These are phyloP conservation scores for Thermomyces lanuginosus DNA, from an alignment of 2,329 filamentous ascomycete genomes.

Conservation along the genomic window DNA sequence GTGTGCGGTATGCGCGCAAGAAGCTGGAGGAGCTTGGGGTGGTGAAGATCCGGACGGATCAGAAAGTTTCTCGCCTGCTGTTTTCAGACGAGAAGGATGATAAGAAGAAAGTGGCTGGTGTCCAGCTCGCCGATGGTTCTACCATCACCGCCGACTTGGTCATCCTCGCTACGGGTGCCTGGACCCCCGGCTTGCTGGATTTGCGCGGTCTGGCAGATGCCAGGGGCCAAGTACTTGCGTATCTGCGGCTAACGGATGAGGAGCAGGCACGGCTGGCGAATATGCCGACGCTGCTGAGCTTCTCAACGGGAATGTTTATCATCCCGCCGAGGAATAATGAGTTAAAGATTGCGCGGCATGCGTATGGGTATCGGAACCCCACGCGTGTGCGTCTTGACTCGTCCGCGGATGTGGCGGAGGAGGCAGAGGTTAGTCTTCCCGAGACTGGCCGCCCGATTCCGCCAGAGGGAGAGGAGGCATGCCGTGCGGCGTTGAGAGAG, in stretches of 20 bases:
- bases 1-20: slow-evolving; percentile 23
- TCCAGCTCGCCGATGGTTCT: slow-evolving; percentile 31
- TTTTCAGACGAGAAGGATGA: slow-evolving; percentile 17
- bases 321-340: slow-evolving; percentile 38
- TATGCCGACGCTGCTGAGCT: slow-evolving; percentile 46
- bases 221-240: slow-evolving; percentile 67
- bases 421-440: slow-evolving; percentile 25
- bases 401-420: slow-evolving; percentile 9
- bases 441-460: slow-evolving; percentile 23
- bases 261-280: slow-evolving; percentile 51
- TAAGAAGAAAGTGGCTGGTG: no score
- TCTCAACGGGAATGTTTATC: slow-evolving; percentile 36
- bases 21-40: slow-evolving; percentile 21
- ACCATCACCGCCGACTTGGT: slow-evolving; percentile 51
- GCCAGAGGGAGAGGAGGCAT: slow-evolving; percentile 42
- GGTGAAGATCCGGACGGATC: slow-evolving; percentile 15
- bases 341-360: slow-evolving; percentile 56
- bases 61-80: slow-evolving; percentile 31
- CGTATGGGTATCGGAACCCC: slow-evolving; percentile 46
- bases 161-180: slow-evolving; percentile 72
- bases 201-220: slow-evolving; percentile 59
- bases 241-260: slow-evolving; percentile 53
- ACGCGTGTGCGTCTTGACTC: slow-evolving; percentile 15
- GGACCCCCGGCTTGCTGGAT: slow-evolving; percentile 65
- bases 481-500: slow-evolving; percentile 44